phyloP scores from a whole-genome alignment of 2,329 filamentous ascomycete species.

The Cladosporium sp. region DNA sequence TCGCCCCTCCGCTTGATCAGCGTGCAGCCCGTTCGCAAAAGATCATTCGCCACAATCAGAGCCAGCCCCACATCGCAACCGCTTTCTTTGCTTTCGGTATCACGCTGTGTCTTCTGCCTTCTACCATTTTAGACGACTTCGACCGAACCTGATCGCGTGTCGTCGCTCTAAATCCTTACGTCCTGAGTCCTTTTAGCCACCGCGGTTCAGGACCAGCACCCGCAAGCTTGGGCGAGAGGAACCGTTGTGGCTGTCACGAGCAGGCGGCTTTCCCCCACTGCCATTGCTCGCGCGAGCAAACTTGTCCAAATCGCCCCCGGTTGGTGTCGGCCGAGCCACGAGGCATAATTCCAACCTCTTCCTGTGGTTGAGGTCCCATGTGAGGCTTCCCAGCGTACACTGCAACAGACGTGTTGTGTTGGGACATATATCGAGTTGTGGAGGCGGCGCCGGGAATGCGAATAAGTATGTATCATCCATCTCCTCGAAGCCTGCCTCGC shows the following conservation, averaged over 20 bases:
- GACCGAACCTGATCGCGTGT: neutral
- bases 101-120: too few species aligned
- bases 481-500: neutral
- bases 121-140: too few species aligned
- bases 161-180: too few species aligned
- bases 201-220: too few species aligned
- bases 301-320: neutral
- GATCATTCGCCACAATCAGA: slow-evolving; percentile 3
- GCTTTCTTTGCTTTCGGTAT: neutral
- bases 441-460: slow-evolving; percentile 24
- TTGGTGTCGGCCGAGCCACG: slow-evolving; percentile 10
- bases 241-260: slow-evolving; percentile 12
- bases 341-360: slow-evolving; percentile 10
- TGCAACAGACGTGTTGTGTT: too few species aligned
- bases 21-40: slow-evolving; percentile 10
- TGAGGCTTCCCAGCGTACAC: too few species aligned
- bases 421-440: too few species aligned
- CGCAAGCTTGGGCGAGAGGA: neutral
- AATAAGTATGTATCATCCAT: slow-evolving; percentile 23
- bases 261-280: slow-evolving; percentile 9
- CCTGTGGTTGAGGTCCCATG: neutral
- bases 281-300: slow-evolving; percentile 9
- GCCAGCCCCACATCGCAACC: neutral
- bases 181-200: too few species aligned
- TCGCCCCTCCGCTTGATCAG: slow-evolving; percentile 11